Base-by-base conservation (phyloP, 352 stramenopile genomes). In the Phytophthora sojae region DNA sequence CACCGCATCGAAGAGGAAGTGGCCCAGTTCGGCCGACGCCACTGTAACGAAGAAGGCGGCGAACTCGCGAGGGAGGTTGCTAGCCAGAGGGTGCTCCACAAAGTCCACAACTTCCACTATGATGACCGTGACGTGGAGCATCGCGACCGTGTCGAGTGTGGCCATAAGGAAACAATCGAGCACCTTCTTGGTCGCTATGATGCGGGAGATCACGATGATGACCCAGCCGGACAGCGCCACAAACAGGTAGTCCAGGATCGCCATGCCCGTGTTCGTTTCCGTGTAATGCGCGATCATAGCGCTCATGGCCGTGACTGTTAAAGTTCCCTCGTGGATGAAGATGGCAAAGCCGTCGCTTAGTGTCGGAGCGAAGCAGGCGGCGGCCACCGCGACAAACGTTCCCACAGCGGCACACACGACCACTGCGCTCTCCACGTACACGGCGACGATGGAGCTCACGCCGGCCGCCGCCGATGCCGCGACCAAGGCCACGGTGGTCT, bases 81-180 rank as follows among this genome's bases (percentile, higher is more conserved):
- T n/a, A n/a, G n/a, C 71, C 26, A 74, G 39, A 2, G 83, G 83
- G 47, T 90, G 71, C 29, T 83, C 74, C 2, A 92, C 60, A 42
- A 89, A 83, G 60, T 90, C 83, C 0, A 79, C 70, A 12, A 86
- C 75, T 29, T 88, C 83, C 77, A 90, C 88, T 75, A 92, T 80
- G n/a, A 86, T 83, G n/a, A 80, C 61, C 8, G 85, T 73, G 50
- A 92, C 54, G 35, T 87, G 85, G 35, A 84, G 75, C 42, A 92
- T 47, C 0, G 79, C 82, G 42, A 89, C 57, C 3, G 85, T 82
- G 62, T 92, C 85, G 52, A 90, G 67, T 42, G 77, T 62, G n/a
- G 83, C 64, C 69, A 85, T 81, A 35, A 91, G 45, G 19, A 79
- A 76, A 17, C 79, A 91, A 26, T 88, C 75, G 35, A 90, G 57